These are phyloP conservation scores for Colletotrichum endophyticum DNA, from an alignment of 2,329 filamentous ascomycete genomes.

Conservation along the genomic window DNA sequence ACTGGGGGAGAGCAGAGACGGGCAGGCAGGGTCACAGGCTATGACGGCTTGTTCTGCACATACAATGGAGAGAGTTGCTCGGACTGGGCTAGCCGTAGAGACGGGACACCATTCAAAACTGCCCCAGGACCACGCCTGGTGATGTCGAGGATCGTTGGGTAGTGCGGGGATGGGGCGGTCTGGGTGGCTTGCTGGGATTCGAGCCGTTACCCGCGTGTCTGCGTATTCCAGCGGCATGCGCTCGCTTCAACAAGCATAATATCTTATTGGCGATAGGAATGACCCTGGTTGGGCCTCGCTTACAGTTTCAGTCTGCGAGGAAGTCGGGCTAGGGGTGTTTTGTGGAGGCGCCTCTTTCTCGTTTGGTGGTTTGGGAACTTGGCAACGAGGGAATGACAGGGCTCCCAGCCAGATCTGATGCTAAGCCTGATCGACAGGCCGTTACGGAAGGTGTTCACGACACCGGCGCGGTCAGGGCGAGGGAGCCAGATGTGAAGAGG, in stretches of 20 bases:
- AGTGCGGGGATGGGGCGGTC: background rate
- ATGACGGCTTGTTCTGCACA: background rate
- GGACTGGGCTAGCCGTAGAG: conserved; percentile 5
- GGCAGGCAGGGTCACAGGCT: background rate
- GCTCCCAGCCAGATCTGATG: conserved; percentile 6
- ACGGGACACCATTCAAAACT: background rate
- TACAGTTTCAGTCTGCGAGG: conserved; percentile 14
- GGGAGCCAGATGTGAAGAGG: background rate
- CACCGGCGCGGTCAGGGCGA: background rate
- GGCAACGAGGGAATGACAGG: background rate
- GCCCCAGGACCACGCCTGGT: background rate
- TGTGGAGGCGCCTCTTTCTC: background rate
- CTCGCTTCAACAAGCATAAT: conserved; percentile 2
- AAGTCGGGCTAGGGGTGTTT: background rate
- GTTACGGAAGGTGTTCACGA: conserved; percentile 16
- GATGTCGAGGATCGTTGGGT: background rate
- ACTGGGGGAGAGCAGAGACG: background rate
- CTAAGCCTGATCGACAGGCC: conserved; percentile 8
- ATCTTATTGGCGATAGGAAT: background rate
- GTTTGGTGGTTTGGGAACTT: background rate
- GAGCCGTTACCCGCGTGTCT: background rate
- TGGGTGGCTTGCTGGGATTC: background rate
- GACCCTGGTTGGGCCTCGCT: background rate
- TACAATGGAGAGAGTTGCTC: background rate
- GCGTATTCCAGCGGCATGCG: background rate